These are phyloP conservation scores for Serendipita sp. DNA, from an alignment of 768 basidiomycete species.

Conservation along the genomic window DNA sequence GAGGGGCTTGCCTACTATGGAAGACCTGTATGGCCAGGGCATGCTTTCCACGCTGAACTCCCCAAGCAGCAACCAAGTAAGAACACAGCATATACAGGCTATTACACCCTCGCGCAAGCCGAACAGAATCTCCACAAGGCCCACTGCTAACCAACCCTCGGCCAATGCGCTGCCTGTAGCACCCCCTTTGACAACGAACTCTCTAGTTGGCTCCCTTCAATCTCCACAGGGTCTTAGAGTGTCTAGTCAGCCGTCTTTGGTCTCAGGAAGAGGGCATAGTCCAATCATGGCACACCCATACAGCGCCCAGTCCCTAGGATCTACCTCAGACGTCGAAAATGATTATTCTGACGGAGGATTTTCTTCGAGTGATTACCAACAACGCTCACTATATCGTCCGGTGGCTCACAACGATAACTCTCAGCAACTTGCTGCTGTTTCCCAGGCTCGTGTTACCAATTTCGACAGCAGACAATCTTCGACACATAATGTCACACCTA, in stretches of 20 bases:
- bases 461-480: neutral
- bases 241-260: neutral
- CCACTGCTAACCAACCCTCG: neutral
- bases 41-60: neutral
- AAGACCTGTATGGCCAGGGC: neutral
- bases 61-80: neutral
- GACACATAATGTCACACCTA: neutral
- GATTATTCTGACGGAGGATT: neutral
- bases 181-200: neutral
- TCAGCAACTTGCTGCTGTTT: neutral
- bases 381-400: neutral
- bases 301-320: constrained; percentile 5
- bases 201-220: neutral
- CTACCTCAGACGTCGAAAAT: neutral
- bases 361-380: neutral
- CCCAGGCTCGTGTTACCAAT: neutral
- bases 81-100: neutral
- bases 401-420: neutral
- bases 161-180: neutral
- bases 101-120: neutral
- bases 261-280: neutral
- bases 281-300: neutral
- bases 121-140: neutral
- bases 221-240: neutral
- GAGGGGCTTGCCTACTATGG: neutral